phyloP scores from a whole-genome alignment of 2,329 filamentous ascomycete genomes.

The Colletotrichum eleusines region DNA sequence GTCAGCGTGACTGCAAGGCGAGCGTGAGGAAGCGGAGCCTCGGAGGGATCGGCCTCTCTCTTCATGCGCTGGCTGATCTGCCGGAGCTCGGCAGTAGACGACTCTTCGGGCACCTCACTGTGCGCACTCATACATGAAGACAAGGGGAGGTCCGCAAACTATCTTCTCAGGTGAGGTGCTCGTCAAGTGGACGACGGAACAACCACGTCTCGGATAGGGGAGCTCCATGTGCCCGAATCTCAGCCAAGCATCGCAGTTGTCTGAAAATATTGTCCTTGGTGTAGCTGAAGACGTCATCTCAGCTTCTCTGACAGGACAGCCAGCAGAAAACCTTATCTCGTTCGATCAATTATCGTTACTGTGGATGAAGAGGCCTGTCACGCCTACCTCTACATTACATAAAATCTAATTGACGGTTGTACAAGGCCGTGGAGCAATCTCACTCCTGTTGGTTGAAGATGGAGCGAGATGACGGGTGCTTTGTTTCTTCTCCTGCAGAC shows the following conservation, averaged over 20 bases:
- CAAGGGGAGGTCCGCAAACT: background rate
- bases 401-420: background rate
- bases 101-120: too few species aligned
- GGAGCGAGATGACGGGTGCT: background rate
- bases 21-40: conserved; percentile 10
- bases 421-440: background rate
- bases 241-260: background rate
- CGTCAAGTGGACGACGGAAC: background rate
- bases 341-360: background rate
- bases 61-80: background rate
- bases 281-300: background rate
- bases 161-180: background rate
- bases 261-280: background rate
- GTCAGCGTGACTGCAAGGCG: conserved; percentile 10
- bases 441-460: background rate
- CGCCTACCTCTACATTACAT: background rate
- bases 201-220: background rate
- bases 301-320: background rate
- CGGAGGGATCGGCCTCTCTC: conserved; percentile 3
- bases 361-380: background rate
- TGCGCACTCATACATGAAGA: background rate
- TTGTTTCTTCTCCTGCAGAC: too few species aligned
- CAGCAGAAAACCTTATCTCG: background rate
- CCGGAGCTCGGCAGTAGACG: background rate
- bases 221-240: background rate